Conservation (phyloP, 345 rosid genomes). For the Pistacia integerrima region DNA sequence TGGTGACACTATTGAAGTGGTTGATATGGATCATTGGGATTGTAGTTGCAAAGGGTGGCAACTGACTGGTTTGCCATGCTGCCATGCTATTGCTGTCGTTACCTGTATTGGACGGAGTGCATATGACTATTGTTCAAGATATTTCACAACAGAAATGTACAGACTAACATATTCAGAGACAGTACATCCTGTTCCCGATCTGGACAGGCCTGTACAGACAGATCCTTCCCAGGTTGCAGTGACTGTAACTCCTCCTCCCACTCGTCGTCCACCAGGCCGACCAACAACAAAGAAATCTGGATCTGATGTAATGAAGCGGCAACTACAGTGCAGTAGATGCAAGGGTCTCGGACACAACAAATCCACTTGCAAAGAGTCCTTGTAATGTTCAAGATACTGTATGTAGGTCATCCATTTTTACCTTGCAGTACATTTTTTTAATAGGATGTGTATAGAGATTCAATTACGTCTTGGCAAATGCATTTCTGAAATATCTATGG, state of each 20-base stretch:
- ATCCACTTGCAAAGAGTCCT: conserved; percentile 88
- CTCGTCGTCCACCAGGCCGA: conserved; percentile 82
- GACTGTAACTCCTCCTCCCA: conserved; percentile 85
- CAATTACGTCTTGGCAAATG: background rate
- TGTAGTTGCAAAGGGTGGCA: conserved; percentile 94
- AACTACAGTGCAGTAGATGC: conserved; percentile 96
- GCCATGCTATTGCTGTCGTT: conserved; percentile 73
- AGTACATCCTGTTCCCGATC: conserved; percentile 61
- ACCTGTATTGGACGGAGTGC: conserved; percentile 53
- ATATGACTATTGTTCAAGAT: conserved; percentile 76
- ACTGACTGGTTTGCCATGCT: conserved; percentile 80
- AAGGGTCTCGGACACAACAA: conserved; percentile 97
- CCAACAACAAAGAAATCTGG: conserved; percentile 71
- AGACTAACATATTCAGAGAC: conserved; percentile 69
- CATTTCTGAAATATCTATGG: background rate
- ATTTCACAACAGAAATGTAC: conserved; percentile 69
- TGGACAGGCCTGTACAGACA: conserved; percentile 45
- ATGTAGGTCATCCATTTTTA: background rate
- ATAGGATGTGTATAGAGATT: background rate
- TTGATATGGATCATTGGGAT: conserved; percentile 72
- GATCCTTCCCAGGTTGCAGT: conserved; percentile 54
- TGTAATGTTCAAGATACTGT: conserved; percentile 37
- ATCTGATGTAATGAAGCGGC: conserved; percentile 74
- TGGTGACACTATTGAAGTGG: conserved; percentile 68
- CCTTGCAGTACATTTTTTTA: background rate